Base-by-base conservation (phyloP, 352 stramenopile species). In the Elongisporangium undulatum region DNA sequence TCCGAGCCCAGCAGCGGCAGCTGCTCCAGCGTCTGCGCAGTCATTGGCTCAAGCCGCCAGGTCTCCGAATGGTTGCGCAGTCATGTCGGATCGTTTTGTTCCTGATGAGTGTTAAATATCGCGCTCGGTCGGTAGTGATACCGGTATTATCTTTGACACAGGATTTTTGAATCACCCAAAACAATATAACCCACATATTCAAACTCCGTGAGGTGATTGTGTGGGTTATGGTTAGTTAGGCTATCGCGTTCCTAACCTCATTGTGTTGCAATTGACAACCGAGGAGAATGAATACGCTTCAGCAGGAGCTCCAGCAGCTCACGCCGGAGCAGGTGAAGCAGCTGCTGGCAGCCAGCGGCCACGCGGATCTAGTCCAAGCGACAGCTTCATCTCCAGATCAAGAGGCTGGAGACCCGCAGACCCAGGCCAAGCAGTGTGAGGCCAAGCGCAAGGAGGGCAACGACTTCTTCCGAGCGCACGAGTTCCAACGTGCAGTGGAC, bases 401-500 rank as follows among this genome's bases (percentile, higher is more conserved):
- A 41, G 29, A 41, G 29, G 13, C 29, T 9, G 9, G 5, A 41
- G 29, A 41, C 9, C 9, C 50, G 22, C 20, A 51, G 4, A 15
- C 52, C 1, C 21, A 56, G 21, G 17, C 24, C 38, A 41, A 16
- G 19, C 22, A 50, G 13, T 26, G 29, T 6, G 61, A 74, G 51
- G 64, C 58, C 8, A 62, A 64, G 38, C 45, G 24, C 15, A 51
- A 53, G 34, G 64, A 84, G 56, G 82, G 79, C 49, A 92, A 92
- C 55, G 70, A 66, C 15, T 60, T 69, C 24, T 92, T 92, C 52
- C 73, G 76, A 15, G 38, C 59, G 10, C 70, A 69, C 19, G 51
- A 61, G 12, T 79, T 72, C 56, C 48, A 68, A 5, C 68, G 73
- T 6, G 82, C 82, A 0, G 59, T 76, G 16, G 39, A 63, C 17